Conservation (phyloP, 805 yeast genomes). For the Ogataea allantospora region DNA sequence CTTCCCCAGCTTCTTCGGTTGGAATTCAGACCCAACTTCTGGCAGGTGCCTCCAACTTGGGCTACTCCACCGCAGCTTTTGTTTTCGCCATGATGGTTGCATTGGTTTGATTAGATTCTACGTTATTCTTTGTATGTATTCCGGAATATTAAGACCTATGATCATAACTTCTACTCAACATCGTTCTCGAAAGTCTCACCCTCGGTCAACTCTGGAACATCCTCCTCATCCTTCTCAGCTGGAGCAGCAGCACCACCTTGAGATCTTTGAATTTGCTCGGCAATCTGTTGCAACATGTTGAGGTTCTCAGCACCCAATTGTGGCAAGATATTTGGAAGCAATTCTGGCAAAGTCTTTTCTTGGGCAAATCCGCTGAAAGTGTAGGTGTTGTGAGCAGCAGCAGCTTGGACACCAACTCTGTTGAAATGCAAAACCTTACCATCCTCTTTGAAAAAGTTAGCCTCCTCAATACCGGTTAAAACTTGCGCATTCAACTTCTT, state of each 20-base stretch:
- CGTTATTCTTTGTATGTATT: slow-evolving; percentile 12
- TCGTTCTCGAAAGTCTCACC: slow-evolving; percentile 82
- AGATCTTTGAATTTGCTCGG: slow-evolving; percentile 76
- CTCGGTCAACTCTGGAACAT: slow-evolving; percentile 78
- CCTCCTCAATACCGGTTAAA: slow-evolving; percentile 89
- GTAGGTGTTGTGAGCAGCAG: slow-evolving; percentile 85
- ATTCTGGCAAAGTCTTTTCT: slow-evolving; percentile 87
- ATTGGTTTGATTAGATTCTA: slow-evolving; percentile 10
- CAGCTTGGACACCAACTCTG: slow-evolving; percentile 94
- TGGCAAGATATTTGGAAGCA: slow-evolving; percentile 91
- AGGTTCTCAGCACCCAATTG: slow-evolving; percentile 96
- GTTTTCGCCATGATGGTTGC: slow-evolving; percentile 14
- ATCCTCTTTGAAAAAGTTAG: slow-evolving; percentile 95
- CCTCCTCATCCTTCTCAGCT: slow-evolving; percentile 59
- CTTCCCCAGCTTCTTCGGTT: slow-evolving; percentile 1
- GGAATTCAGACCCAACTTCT: slow-evolving; percentile 12
- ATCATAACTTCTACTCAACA: slow-evolving; percentile 28
- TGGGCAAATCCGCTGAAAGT: slow-evolving; percentile 95
- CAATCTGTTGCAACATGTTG: slow-evolving; percentile 83
- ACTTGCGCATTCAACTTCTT: slow-evolving; percentile 87
- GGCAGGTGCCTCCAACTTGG: slow-evolving; percentile 11
- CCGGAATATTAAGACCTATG: slow-evolving; percentile 11
- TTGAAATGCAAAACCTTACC: slow-evolving; percentile 95
- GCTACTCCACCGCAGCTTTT: slow-evolving; percentile 9
- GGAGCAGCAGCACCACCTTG: slow-evolving; percentile 39